Evolutionary conservation across 2,329 filamentous ascomycete species (phyloP).

Genomic region (Alternaria ventricosa): DNA sequence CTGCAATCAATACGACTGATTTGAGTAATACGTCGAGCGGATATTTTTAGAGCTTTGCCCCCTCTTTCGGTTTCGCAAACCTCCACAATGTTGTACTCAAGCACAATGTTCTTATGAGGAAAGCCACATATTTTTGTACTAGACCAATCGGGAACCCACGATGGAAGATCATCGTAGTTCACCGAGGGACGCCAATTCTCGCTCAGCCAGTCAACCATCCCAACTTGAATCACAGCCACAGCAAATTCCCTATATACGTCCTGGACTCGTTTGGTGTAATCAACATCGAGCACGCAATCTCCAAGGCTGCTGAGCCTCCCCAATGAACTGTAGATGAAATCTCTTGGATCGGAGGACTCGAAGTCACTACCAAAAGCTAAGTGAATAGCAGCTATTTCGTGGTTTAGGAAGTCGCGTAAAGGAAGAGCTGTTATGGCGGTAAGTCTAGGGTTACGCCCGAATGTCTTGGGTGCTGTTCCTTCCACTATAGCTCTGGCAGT

Average conservation of each 20-base stretch:
- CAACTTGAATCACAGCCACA: background rate
- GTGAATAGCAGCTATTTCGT: background rate
- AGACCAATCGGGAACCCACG: background rate
- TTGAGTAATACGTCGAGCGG: background rate
- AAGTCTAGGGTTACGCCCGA: no score
- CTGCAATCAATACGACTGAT: background rate
- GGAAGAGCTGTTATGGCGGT: background rate
- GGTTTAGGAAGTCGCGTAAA: background rate
- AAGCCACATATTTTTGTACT: background rate
- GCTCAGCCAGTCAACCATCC: fast-evolving
- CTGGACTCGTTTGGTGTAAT: background rate
- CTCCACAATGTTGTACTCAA: background rate
- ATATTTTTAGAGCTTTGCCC: background rate
- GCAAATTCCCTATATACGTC: background rate
- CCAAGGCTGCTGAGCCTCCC: background rate
- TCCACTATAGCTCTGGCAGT: no score
- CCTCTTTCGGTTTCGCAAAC: background rate
- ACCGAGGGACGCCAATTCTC: background rate
- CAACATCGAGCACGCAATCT: background rate
- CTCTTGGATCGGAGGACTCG: background rate
- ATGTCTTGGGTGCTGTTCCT: no score
- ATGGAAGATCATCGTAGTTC: background rate
- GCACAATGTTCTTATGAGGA: background rate
- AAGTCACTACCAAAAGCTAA: fast-evolving
- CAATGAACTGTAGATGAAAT: background rate